Conservation (phyloP, 352 stramenopile genomes). For the Globisporangium middletonii region DNA sequence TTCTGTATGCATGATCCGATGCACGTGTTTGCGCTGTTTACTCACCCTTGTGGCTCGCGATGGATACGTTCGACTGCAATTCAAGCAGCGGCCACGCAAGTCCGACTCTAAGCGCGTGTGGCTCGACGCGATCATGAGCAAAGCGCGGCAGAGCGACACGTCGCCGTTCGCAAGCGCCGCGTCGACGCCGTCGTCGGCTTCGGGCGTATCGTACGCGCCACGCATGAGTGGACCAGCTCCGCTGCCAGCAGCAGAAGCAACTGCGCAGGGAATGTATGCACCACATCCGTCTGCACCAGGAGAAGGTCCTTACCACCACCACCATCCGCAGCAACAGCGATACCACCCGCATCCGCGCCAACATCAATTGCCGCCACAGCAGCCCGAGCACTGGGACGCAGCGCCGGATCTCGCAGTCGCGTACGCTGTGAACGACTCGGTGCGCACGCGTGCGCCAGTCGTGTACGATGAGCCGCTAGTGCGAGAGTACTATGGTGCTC, state of each 20-base stretch:
- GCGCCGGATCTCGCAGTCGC: background rate
- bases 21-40: too few species aligned
- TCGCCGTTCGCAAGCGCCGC: conserved; percentile 7
- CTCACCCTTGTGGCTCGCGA: too few species aligned
- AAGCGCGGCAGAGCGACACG: conserved; percentile 26
- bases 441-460: background rate
- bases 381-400: conserved; percentile 5
- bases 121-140: conserved; percentile 73
- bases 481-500: conserved; percentile 1
- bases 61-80: background rate
- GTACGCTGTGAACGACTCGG: background rate
- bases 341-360: background rate
- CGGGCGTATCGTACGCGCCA: background rate
- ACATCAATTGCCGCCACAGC: background rate
- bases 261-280: background rate
- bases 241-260: background rate
- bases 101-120: conserved; percentile 54
- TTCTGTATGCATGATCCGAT: too few species aligned
- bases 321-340: background rate
- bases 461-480: background rate
- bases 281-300: background rate
- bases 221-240: background rate
- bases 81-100: conserved; percentile 14
- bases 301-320: conserved; percentile 1
- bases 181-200: conserved; percentile 10